Base-by-base conservation (phyloP, 139 green algal genomes). In the Closterium sp. region DNA sequence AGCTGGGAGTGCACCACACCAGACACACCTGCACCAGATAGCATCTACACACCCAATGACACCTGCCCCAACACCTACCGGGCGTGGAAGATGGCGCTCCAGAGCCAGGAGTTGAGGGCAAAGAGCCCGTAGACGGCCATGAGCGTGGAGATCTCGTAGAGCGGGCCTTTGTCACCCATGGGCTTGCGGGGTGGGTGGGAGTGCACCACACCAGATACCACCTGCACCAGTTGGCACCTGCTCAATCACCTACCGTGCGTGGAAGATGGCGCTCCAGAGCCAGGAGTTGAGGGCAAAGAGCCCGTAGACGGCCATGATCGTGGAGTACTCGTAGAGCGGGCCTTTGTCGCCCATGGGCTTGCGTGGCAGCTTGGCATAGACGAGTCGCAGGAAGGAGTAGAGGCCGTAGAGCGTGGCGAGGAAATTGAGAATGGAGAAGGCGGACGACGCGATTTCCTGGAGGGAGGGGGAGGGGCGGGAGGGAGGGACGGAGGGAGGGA, bases 231-330 rank as follows among this genome's bases (percentile, higher is more conserved):
- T 25, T 28, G 10, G 43, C 43, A 69, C 43, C 43, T 69, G 43
- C 12, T 25, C 43, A 25, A 25, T 5, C 43, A 69, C 43, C 87
- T 97, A 97, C 10, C 97, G 93, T 3, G 86, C 89, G 84, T 98
- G 97, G 92, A 98, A 98, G 0, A 98, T 92, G 19, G 95, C 95
- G 69, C 95, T 97, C 94, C 95, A 97, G 0, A 97, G 28, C 97
- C 97, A 98, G 0, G 96, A 94, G 86, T 96, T 96, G 64, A 94
- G 36, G 31, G 95, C 95, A 0, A 96, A 31, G 8, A 91, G 5
- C 23, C 88, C 92, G 76, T 98, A 97, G 9, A 88, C 84, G 0
- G 92, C 30, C 96, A 96, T 98, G 34, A 97, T 36, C 30, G 38
- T 84, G 6, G 35, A 33, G 91, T 95, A 96, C 86, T 87, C 87